Evolutionary conservation across 1,284 basidiomycete genomes (phyloP), one percentile per base, ranked within the genome.

Genomic region (Rhodotorula mucilaginosa): DNA sequence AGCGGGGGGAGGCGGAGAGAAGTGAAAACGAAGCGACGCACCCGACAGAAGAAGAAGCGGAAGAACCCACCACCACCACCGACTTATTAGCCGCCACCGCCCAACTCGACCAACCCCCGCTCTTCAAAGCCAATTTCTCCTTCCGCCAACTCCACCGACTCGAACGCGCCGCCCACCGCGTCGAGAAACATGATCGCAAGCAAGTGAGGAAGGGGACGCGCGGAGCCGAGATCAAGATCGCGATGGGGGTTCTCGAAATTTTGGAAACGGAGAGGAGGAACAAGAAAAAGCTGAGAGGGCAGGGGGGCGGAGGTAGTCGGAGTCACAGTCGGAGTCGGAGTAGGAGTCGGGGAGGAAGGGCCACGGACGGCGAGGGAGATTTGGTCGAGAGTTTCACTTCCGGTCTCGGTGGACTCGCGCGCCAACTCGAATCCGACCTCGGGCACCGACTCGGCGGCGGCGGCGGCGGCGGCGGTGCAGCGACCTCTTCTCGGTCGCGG

Each of bases 211-310:
- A 47, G 64, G 46, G 60, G 5, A 18, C 49, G 49, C 8, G 59
- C 13, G 52, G 47, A 23, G 69, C 69, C 10, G 72, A 67, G 52
- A 7, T 66, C 19, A 65, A 67, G 21, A 47, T 74, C 63, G 72
- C 69, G 23, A 58, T 66, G 29, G 69, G 69, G 3, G 57, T 71
- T 1, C 6, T 58, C 15, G 39, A 58, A 26, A 21, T 67, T 13
- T 34, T 65, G 16, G 54, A 61, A 34, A 61, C 34, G 48, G 34
- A 52, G 47, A 31, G 48, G 51, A 21, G 49, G 63, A 61, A 58
- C 47, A n/a, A 15, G 48, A 49, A 21, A 26, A 58, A 10, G 34
- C 48, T 15, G 21, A n/a, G 44, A 39, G 26, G 21, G 59, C 31
- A 34, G 23, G 61, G n/a, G 1, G 18, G 52, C 3, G 26, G 26